Base-by-base conservation (phyloP, 1,139 yeast genomes). In the Geotrichum macrosporum region DNA sequence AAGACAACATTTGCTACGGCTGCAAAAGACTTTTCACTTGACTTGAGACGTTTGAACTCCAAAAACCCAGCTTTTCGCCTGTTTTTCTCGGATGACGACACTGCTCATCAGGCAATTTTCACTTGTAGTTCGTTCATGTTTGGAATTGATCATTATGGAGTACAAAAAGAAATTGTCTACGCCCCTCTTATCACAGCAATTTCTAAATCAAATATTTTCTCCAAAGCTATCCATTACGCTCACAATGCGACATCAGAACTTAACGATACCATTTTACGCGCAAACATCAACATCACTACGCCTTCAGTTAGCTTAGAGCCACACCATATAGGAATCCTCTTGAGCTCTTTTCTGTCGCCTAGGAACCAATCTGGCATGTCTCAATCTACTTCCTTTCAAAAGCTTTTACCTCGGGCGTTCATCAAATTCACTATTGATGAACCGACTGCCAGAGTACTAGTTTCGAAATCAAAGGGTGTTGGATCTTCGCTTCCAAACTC, bases 91-190 rank as follows among this genome's bases (percentile, higher is more conserved):
- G 59, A 58, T 6, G 56, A 53, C 15, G 70, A 67, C 36, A 53
- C 58, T 20, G 72, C 73, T 5, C 74, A 70, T 51, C 74, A 70
- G 53, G 67, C 69, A 3, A 62, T 68, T 10, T 54, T 67, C 46
- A 57, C 70, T 8, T 55, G 66, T 9, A 62, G 68, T n/a, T 65
- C 72, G 5, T 47, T 67, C 31, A 61, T 64, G 16, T 53, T 68
- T 35, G 71, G 69, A 6, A 34, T 65, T 27, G 62, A 60, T 27
- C 51, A 47, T 10, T 55, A 55, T 24, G 55, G 53, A 9, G 46
- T 54, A n/a, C 67, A 64, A 39, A 70, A 68, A 39, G 72, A 69
- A 48, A 51, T 70, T 6, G 53, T 68, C 6, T 68, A 68, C 47
- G 57, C 68, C 12, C 74, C 74, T 0, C 55, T 69, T 57, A 57